phyloP scores from a whole-genome alignment of 148 eudicot species.

The Nepenthes mirabilis region DNA sequence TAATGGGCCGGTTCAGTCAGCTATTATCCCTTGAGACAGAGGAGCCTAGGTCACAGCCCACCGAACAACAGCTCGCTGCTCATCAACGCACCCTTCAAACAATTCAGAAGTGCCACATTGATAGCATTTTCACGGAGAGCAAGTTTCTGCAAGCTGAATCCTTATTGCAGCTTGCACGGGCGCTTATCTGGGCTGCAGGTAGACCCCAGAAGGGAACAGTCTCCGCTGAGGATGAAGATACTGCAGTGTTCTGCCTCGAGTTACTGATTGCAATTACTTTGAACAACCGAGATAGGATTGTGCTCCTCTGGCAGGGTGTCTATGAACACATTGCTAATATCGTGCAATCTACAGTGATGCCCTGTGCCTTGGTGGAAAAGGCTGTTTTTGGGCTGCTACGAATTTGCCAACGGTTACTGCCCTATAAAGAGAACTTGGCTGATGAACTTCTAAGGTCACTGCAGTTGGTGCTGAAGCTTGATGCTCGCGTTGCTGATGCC shows the following conservation, averaged over 20 bases:
- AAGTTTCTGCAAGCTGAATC: constrained; percentile 91
- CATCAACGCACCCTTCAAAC: constrained; percentile 75
- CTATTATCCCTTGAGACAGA: constrained; percentile 70
- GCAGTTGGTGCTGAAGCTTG: constrained; percentile 69
- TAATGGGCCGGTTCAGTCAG: constrained; percentile 84
- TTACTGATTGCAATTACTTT: constrained; percentile 68
- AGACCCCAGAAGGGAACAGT: constrained; percentile 47
- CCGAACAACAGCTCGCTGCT: constrained; percentile 82
- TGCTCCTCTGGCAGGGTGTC: constrained; percentile 75
- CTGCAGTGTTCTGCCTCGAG: constrained; percentile 78
- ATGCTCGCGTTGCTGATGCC: constrained; percentile 82
- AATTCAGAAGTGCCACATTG: constrained; percentile 75
- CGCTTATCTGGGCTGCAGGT: constrained; percentile 65
- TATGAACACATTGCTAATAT: constrained; percentile 66
- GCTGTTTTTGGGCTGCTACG: constrained; percentile 74
- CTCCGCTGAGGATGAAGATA: constrained; percentile 64
- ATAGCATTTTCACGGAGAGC: constrained; percentile 79
- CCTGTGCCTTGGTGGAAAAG: constrained; percentile 63
- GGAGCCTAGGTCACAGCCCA: constrained; percentile 73
- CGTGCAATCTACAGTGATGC: constrained; percentile 57
- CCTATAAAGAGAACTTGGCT: constrained; percentile 78
- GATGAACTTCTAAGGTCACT: constrained; percentile 81
- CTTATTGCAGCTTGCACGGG: constrained; percentile 59
- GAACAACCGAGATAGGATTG: constrained; percentile 77
- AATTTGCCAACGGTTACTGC: constrained; percentile 66